Evolutionary conservation across 108 stramenopile species (phyloP).

Genomic region (Pseudonitzschia delicatissima): DNA sequence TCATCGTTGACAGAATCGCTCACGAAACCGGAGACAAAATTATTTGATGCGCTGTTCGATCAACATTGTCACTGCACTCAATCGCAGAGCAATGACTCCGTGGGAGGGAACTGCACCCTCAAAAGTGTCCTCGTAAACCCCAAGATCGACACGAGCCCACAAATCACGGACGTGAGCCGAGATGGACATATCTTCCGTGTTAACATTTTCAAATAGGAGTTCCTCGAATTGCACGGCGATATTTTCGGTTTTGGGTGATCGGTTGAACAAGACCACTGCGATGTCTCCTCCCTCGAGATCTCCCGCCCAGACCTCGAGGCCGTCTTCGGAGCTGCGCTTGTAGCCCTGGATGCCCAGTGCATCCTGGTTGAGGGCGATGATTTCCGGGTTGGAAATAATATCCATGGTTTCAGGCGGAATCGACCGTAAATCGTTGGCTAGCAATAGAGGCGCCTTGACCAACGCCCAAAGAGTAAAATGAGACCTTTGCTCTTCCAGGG

Average conservation of each 20-base stretch:
- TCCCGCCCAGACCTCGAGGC: slow-evolving; percentile 42
- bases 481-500: slow-evolving; percentile 32
- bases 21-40: no score
- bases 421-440: slow-evolving; percentile 47
- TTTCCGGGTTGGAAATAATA: slow-evolving; percentile 30
- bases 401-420: slow-evolving; percentile 22
- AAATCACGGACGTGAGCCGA: slow-evolving; percentile 13
- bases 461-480: slow-evolving; percentile 57
- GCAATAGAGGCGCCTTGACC: slow-evolving; percentile 51
- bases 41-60: no score
- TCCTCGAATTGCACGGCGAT: slow-evolving; percentile 25
- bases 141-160: slow-evolving; percentile 26
- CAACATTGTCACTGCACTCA: no score
- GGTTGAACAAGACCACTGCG: slow-evolving; percentile 38
- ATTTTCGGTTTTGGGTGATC: background rate
- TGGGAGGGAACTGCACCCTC: slow-evolving; percentile 23
- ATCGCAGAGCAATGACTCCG: slow-evolving; percentile 29
- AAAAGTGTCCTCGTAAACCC: no score
- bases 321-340: slow-evolving; percentile 11
- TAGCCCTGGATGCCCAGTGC: slow-evolving; percentile 26
- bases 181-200: background rate
- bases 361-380: slow-evolving; percentile 35
- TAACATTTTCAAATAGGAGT: slow-evolving; percentile 2
- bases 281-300: slow-evolving; percentile 18
- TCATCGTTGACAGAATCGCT: no score